Conservation (phyloP, 164 flowering plant genomes). For the Buxus sempervirens region DNA sequence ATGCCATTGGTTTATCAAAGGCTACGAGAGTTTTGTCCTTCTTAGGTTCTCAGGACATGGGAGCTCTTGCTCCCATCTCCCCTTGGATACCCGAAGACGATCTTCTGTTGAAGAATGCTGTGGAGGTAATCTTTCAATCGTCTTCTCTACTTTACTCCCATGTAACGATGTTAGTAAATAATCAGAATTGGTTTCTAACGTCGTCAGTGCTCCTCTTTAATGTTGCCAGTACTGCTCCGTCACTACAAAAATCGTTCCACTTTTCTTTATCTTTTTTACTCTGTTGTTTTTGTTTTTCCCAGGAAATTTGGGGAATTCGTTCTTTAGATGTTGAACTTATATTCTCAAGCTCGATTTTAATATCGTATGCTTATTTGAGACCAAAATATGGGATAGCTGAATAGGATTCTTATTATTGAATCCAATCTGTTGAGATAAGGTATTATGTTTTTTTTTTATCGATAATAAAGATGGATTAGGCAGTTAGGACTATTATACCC, state of each 20-base stretch:
- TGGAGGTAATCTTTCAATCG: constrained; percentile 49
- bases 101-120: constrained; percentile 61
- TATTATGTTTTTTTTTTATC: no score
- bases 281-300: not conserved
- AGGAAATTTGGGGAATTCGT: not conserved
- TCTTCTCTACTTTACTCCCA: not conserved
- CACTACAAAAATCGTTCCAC: not conserved
- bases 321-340: not conserved
- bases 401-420: no score
- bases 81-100: constrained; percentile 75
- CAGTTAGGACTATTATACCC: no score
- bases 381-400: no score
- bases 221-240: not conserved
- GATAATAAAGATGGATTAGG: no score
- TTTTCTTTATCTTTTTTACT: not conserved
- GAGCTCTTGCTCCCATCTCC: constrained; percentile 47
- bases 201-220: not conserved
- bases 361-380: no score
- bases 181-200: not conserved
- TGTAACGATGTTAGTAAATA: not conserved
- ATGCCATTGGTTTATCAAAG: constrained; percentile 33
- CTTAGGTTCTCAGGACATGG: constrained; percentile 31
- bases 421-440: no score
- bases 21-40: constrained; percentile 12
- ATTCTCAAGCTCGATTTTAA: no score